These are phyloP conservation scores for Clavariopsis aquatica DNA, from an alignment of 495 filamentous ascomycete species.

Conservation along the genomic window DNA sequence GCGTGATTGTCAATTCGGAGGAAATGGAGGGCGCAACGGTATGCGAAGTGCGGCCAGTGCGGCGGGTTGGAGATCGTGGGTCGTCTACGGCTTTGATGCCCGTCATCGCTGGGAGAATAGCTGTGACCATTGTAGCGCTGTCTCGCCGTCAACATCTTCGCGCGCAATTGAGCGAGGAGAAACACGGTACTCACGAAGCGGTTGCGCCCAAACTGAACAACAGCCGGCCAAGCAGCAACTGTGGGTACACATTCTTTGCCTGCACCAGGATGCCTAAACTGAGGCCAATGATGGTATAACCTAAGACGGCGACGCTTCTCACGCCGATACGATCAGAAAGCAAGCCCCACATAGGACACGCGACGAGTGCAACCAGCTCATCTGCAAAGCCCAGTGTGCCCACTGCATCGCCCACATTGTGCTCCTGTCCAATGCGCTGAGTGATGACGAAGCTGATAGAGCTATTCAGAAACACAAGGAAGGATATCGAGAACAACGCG, in stretches of 20 bases:
- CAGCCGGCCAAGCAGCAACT: constrained; percentile 80
- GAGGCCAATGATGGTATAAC: constrained; percentile 77
- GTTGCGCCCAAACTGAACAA: constrained; percentile 89
- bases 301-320: constrained; percentile 64
- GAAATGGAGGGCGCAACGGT: constrained; percentile 41
- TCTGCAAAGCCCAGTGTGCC: constrained; percentile 95
- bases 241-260: constrained; percentile 82
- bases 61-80: constrained; percentile 24
- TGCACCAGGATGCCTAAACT: constrained; percentile 80
- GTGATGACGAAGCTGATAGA: constrained; percentile 93
- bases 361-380: constrained; percentile 85
- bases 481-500: constrained; percentile 92
- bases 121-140: constrained; percentile 93
- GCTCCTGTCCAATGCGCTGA: constrained; percentile 74
- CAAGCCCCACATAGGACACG: constrained; percentile 89
- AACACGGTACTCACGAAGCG: constrained; percentile 61
- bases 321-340: constrained; percentile 89
- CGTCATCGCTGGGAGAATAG: constrained; percentile 85
- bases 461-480: constrained; percentile 96
- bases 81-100: constrained; percentile 14
- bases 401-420: constrained; percentile 82
- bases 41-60: constrained; percentile 33
- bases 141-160: constrained; percentile 13
- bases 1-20: constrained; percentile 49
- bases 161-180: background rate